Percentiles rank a stretch among this genome's conserved stretches.
Evolutionary conservation across 306 rosid species (phyloP).

Genomic region (Quercus rubra): DNA sequence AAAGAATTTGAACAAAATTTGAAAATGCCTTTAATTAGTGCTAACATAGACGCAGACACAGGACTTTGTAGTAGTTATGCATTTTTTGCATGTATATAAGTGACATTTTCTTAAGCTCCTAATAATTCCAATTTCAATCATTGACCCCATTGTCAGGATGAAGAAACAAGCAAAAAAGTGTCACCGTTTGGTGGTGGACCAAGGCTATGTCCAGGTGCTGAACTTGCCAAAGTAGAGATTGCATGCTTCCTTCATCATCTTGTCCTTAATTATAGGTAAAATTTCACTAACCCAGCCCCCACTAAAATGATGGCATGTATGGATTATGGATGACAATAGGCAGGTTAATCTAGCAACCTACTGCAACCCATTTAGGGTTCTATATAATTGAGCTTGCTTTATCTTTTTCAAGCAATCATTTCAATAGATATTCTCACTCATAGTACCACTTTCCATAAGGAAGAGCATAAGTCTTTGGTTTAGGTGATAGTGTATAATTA

Average conservation of each 20-base stretch:
- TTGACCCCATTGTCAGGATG: slow-evolving; percentile 39
- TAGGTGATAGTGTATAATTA: not conserved
- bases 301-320: not conserved
- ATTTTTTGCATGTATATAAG: not conserved
- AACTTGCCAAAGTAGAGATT: slow-evolving; percentile 70
- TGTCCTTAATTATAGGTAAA: slow-evolving; percentile 74
- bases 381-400: slow-evolving; percentile 1
- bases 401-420: not conserved
- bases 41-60: not conserved
- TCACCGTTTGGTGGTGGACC: slow-evolving; percentile 81
- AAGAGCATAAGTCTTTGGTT: too few species aligned
- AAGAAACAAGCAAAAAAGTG: slow-evolving; percentile 49
- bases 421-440: not conserved
- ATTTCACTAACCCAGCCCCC: not conserved
- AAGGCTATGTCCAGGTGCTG: slow-evolving; percentile 80
- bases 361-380: slow-evolving; percentile 22
- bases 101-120: not conserved
- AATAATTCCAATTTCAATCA: not conserved
- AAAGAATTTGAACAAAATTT: not conserved
- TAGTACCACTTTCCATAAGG: too few species aligned
- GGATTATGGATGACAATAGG: slow-evolving; percentile 4
- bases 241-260: slow-evolving; percentile 79
- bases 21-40: not conserved
- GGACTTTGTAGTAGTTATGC: not conserved
- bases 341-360: not conserved